Conservation (phyloP, 345 rosid species). For the Brassica rapa region DNA sequence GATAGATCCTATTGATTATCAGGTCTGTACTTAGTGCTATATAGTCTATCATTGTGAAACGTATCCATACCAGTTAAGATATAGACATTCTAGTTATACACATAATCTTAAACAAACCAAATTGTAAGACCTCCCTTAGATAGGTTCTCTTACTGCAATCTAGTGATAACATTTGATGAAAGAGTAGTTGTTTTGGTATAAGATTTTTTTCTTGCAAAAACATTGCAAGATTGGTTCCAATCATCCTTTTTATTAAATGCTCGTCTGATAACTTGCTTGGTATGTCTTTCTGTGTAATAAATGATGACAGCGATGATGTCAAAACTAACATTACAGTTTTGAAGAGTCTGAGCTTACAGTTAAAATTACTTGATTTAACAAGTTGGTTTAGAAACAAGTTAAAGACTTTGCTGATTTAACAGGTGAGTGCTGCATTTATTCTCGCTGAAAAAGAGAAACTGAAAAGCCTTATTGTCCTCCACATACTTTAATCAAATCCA, state of each 20-base stretch:
- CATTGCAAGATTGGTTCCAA: conserved; percentile 14
- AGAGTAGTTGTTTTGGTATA: neutral
- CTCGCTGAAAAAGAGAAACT: neutral
- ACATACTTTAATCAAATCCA: conserved; percentile 6
- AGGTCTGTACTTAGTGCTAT: neutral
- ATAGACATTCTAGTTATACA: neutral
- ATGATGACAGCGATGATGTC: conserved; percentile 5
- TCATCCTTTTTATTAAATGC: conserved; percentile 7
- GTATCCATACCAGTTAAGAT: neutral
- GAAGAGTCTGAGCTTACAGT: neutral
- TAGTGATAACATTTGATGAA: conserved; percentile 2
- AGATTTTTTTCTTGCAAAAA: neutral
- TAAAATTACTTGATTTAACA: conserved; percentile 1
- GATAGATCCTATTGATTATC: too few relatives aligned
- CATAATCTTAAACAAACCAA: neutral
- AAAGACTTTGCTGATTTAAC: conserved; percentile 9
- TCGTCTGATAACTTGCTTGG: conserved; percentile 3
- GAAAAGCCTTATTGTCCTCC: conserved; percentile 6
- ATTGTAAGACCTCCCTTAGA: neutral
- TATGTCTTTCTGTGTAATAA: neutral
- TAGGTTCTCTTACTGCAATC: neutral
- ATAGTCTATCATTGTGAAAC: conserved; percentile 2
- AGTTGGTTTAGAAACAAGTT: conserved; percentile 4
- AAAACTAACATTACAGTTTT: neutral
- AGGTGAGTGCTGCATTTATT: conserved; percentile 26